phyloP scores from a whole-genome alignment of 192 early-diverging fungal species.

The Gaertneriomyces sp. region DNA sequence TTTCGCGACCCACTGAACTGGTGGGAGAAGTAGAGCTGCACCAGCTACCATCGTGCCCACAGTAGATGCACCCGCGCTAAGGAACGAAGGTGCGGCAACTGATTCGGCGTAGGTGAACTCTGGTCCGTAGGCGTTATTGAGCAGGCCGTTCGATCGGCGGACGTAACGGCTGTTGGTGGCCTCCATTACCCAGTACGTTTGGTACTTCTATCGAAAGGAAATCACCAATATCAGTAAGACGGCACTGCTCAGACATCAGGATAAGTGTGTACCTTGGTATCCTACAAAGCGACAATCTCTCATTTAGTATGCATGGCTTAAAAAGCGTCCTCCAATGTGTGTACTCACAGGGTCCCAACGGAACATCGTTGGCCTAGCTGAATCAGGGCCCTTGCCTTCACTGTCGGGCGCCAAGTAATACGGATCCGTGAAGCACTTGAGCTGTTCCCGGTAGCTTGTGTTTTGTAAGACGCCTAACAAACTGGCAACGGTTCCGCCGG shows the following conservation, averaged over 20 bases:
- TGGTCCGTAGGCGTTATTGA: slow-evolving; percentile 49
- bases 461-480: slow-evolving; percentile 25
- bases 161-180: slow-evolving; percentile 62
- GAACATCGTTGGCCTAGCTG: slow-evolving; percentile 10
- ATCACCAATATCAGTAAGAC: slow-evolving; percentile 31
- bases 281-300: no score
- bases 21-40: slow-evolving; percentile 31
- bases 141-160: slow-evolving; percentile 57
- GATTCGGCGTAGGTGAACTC: slow-evolving; percentile 65
- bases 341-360: slow-evolving; percentile 17
- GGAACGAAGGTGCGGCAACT: slow-evolving; percentile 44
- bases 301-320: no score
- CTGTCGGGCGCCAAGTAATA: slow-evolving; percentile 26
- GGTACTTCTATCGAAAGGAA: slow-evolving; percentile 48
- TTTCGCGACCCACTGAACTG: slow-evolving; percentile 42
- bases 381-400: slow-evolving; percentile 7
- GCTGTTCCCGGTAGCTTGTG: slow-evolving; percentile 23
- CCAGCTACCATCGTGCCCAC: slow-evolving; percentile 35
- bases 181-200: slow-evolving; percentile 63
- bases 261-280: no score
- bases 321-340: no score
- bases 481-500: slow-evolving; percentile 67
- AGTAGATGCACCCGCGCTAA: slow-evolving; percentile 42
- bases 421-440: slow-evolving; percentile 25
- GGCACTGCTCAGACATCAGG: slow-evolving; percentile 38